Conservation (phyloP, 2,329 filamentous ascomycete species). For the Trichoderma atroviride region DNA sequence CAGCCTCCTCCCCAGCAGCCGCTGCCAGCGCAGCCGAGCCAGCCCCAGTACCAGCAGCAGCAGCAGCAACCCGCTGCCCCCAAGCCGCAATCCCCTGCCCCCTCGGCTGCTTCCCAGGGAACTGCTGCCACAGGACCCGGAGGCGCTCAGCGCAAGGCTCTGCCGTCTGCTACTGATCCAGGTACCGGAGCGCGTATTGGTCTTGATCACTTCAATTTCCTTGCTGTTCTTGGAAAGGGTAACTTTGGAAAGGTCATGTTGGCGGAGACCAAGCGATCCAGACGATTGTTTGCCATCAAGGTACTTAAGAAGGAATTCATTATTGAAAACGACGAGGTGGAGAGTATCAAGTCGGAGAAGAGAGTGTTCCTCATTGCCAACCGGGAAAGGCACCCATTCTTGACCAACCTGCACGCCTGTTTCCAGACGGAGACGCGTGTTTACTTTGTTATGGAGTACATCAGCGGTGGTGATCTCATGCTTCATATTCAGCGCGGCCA, state of each 20-base stretch:
- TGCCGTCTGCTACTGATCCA: slow-evolving; percentile 70
- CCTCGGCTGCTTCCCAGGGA: slow-evolving; percentile 37
- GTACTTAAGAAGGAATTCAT: slow-evolving; percentile 99
- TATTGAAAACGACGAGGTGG: slow-evolving; percentile 98
- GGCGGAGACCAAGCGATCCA: slow-evolving; percentile 90
- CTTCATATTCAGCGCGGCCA: slow-evolving; percentile 96
- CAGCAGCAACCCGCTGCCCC: slow-evolving; percentile 38
- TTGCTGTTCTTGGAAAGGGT: slow-evolving; percentile 96
- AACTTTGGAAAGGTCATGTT: slow-evolving; percentile 99
- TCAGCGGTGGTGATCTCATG: slow-evolving; percentile 98
- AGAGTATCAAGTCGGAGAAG: slow-evolving; percentile 97
- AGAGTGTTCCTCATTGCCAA: slow-evolving; percentile 96
- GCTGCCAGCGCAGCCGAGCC: slow-evolving; percentile 37
- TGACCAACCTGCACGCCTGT: slow-evolving; percentile 93
- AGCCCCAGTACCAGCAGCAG: slow-evolving; percentile 42
- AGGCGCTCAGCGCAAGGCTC: slow-evolving; percentile 52
- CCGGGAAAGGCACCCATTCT: slow-evolving; percentile 93
- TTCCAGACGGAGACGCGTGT: slow-evolving; percentile 98
- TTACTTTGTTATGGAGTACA: slow-evolving; percentile 99
- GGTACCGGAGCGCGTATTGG: slow-evolving; percentile 85
- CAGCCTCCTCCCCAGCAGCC: slow-evolving; percentile 40
- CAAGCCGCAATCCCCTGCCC: slow-evolving; percentile 47
- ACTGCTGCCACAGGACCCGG: slow-evolving; percentile 30
- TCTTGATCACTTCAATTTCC: slow-evolving; percentile 98
- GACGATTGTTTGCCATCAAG: slow-evolving; percentile 96